Evolutionary conservation across 1,139 yeast species (phyloP), one percentile per base, ranked within the genome.

Genomic region (Sugiyamaella japonica): DNA sequence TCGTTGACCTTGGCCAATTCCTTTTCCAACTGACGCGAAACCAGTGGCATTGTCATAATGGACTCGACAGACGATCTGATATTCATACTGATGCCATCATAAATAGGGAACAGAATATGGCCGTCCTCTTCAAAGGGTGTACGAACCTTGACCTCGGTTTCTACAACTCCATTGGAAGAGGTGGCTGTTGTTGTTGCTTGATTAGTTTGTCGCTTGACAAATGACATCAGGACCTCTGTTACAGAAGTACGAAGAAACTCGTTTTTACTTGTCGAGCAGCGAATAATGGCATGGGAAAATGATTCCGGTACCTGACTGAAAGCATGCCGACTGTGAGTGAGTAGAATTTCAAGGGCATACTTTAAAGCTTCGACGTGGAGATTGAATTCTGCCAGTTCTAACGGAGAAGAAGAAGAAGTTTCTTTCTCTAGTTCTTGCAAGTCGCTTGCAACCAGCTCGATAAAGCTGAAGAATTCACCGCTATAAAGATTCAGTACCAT

Each of bases 1-100:
- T 51, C 61, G 23, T 55, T 55, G 20, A 62, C 59, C 36, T 58
- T 59, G 23, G 47, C 46, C 17, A 61, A 59, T 41, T 57, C 58
- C 29, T 58, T 56, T 29, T 56, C 54, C 43, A 59, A 52, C 17
- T 53, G 42, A 32, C 42, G 36, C 25, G 52, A 52, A 29, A 52
- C 51, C 48, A 53, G 47, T 44, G 47, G 47, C 56, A 46, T 31
- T 10, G 36, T 38, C 46, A 54, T 52, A 20, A 56, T 54, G 16
- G 48, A 31, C 37, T 31, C 46, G 40, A 57, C 42, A 16, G 56
- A 56, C 23, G 41, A 45, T 25, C 34, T 53, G 16, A 59, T 42
- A 45, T 55, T 58, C 38, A 48, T 46, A 25, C 61, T 57, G 9
- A 59, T 46, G 8, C 60, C 61, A 16, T 54, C 57, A 23, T 43